Evolutionary conservation across 495 filamentous ascomycete genomes (phyloP).

Genomic region (Trichoderma gamsii): DNA sequence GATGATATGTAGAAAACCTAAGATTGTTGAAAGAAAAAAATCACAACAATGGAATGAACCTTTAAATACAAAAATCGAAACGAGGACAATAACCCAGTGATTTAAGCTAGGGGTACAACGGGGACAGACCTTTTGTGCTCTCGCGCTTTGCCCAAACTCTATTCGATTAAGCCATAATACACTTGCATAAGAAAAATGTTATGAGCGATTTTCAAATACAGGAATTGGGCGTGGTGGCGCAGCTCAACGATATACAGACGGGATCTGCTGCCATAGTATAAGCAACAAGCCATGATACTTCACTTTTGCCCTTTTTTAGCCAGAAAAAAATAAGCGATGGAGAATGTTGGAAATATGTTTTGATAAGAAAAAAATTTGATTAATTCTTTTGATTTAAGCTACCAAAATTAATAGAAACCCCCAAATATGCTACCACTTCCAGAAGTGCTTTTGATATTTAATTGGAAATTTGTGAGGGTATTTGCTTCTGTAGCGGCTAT

Average conservation of each 20-base stretch:
- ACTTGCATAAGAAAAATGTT: neutral
- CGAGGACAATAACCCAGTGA: neutral
- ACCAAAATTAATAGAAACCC: too few species aligned
- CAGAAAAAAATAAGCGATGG: too few species aligned
- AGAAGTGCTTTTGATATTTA: too few species aligned
- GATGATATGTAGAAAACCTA: neutral
- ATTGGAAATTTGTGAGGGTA: neutral
- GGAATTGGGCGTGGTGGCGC: neutral
- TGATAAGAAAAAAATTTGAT: too few species aligned
- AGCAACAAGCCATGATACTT: neutral
- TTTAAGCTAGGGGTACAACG: neutral
- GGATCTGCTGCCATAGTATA: neutral
- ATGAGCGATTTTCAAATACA: neutral
- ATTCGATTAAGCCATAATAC: neutral
- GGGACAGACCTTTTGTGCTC: neutral
- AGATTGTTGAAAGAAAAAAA: neutral
- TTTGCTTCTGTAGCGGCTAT: neutral
- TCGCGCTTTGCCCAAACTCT: neutral
- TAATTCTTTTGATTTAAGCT: too few species aligned
- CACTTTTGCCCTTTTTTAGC: neutral
- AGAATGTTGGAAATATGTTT: too few species aligned
- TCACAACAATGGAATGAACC: neutral
- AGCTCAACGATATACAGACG: neutral
- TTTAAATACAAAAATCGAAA: neutral
- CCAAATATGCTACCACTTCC: too few species aligned